Base-by-base conservation (phyloP, 805 yeast genomes). In the Hanseniaspora mollemarum region DNA sequence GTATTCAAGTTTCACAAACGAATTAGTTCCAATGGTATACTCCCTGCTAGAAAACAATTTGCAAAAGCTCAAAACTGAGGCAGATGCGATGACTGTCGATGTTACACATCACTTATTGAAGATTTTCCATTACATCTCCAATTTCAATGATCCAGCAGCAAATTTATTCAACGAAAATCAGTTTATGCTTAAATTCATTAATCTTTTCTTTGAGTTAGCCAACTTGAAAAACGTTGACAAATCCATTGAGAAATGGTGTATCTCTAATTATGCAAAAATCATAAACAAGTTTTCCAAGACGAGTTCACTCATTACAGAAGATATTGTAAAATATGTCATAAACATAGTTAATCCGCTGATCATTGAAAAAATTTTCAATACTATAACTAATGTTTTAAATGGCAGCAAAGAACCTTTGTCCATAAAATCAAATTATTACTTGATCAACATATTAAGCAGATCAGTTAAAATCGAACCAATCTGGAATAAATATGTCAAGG, bases 171-270 rank as follows among this genome's bases (percentile, higher is more conserved):
- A 68, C 43, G 49, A 61, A 15, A 61, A 63, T 8, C 41, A 44
- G 31, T 67, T 68, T 55, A 65, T 72, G 54, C 70, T 64, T 54
- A 60, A 73, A 22, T 83, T 92, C 90, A 74, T 82, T 29, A 75
- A 77, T 43, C 71, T 83, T 56, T 88, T 82, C 62, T 76, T 80
- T 33, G 70, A 71, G 19, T 67, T 81, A 71, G 80, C 51, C 75
- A 77, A 13, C 15, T 16, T 44, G 19, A 55, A 72, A 74, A 68
- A 68, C 68, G 7, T 68, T 78, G 13, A 85, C 85, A 1, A 57
- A 64, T 2, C 75, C 74, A 78, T 77, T 59, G 88, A 73, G 68
- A 92, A 92, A 64, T 90, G 98, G 97, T 80, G 90, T 4, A 79
- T 79, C 57, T 87, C 84, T 36, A 87, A 87, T 62, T 62, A 88